Conservation (phyloP, 179 eudicot species). For the Nepenthes alata region DNA sequence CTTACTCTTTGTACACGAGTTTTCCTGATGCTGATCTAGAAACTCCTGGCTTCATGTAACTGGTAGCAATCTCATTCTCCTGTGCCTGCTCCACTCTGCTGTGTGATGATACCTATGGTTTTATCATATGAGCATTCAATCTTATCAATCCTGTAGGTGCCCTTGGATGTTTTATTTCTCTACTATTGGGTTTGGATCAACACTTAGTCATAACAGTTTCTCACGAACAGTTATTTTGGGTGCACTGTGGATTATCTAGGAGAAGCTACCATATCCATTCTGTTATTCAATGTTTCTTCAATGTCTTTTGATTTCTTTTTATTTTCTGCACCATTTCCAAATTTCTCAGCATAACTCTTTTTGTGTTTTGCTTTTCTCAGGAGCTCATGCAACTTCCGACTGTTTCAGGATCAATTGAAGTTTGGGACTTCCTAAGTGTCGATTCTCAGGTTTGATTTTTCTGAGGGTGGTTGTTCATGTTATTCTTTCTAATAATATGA, state of each 20-base stretch:
- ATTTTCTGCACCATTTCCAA: not conserved
- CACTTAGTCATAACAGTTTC: not conserved
- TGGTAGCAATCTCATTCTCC: not conserved
- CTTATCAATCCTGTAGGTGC: not conserved
- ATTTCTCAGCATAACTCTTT: constrained; percentile 8
- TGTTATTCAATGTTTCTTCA: not conserved
- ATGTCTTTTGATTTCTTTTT: constrained; percentile 1
- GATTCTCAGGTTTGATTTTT: constrained; percentile 79
- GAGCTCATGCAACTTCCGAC: constrained; percentile 88
- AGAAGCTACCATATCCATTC: too few species aligned
- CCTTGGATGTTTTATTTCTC: not conserved
- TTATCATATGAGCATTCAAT: too few species aligned
- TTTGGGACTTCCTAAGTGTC: constrained; percentile 98
- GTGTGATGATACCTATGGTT: not conserved
- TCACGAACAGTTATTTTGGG: not conserved
- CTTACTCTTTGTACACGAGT: too few species aligned
- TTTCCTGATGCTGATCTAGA: too few species aligned
- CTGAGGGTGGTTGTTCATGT: constrained; percentile 2
- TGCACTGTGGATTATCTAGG: too few species aligned
- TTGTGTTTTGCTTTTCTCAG: constrained; percentile 32
- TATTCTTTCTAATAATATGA: constrained; percentile 4
- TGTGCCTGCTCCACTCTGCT: not conserved
- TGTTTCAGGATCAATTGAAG: constrained; percentile 89
- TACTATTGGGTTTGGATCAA: not conserved
- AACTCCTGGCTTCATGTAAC: too few species aligned